These are phyloP conservation scores for Neurospora africana DNA, from an alignment of 495 filamentous ascomycete species.

Conservation along the genomic window DNA sequence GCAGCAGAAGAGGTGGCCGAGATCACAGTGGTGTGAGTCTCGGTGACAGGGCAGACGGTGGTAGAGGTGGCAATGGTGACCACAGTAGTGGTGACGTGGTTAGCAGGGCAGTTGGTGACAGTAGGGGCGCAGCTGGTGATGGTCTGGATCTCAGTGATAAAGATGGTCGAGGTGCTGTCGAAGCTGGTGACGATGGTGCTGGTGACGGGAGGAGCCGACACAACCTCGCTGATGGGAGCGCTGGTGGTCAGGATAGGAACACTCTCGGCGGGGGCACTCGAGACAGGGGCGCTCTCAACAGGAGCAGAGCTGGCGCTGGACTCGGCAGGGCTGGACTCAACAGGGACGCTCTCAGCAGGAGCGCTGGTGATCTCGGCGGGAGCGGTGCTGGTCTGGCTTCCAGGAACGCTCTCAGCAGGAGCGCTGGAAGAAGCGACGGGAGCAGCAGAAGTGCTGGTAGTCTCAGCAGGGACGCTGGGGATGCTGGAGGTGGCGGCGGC, in stretches of 20 bases:
- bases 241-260: conserved; percentile 9
- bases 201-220: conserved; percentile 9
- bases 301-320: conserved; percentile 8
- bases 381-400: conserved; percentile 9
- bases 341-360: conserved; percentile 10
- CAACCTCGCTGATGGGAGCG: conserved; percentile 10
- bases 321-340: conserved; percentile 6
- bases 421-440: conserved; percentile 11
- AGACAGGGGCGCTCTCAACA: not conserved
- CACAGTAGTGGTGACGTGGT: conserved; percentile 38
- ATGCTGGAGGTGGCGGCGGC: conserved; percentile 5
- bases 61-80: conserved; percentile 53
- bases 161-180: conserved; percentile 49
- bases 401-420: conserved; percentile 6
- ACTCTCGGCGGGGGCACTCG: conserved; percentile 1
- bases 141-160: conserved; percentile 46
- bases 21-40: conserved; percentile 23
- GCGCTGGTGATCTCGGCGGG: conserved; percentile 18
- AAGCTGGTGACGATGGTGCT: conserved; percentile 21
- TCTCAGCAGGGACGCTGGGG: not conserved
- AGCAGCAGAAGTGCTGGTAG: conserved; percentile 5
- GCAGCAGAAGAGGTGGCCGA: conserved; percentile 9
- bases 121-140: conserved; percentile 49
- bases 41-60: conserved; percentile 44
- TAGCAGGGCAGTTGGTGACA: conserved; percentile 48